phyloP scores from a whole-genome alignment of 106 monocot genomes.

The Acorus calamus region DNA sequence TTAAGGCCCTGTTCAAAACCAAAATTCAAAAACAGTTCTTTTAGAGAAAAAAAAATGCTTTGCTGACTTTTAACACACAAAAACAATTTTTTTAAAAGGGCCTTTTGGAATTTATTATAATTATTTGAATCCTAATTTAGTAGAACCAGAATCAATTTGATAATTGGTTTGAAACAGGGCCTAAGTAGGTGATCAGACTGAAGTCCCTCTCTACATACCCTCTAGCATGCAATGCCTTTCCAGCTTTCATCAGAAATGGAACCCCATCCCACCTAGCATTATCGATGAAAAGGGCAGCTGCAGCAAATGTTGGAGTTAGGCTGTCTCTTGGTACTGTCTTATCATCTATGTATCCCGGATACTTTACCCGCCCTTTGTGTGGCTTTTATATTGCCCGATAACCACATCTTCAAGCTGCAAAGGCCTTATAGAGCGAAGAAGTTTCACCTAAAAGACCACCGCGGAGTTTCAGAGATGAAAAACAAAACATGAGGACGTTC shows the following conservation, averaged over 20 bases:
- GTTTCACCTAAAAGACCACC: conserved; percentile 60
- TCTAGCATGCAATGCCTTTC: conserved; percentile 69
- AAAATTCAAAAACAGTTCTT: no score
- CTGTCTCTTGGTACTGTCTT: conserved; percentile 70
- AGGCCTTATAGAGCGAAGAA: conserved; percentile 77
- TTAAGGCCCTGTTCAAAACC: no score
- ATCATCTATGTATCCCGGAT: conserved; percentile 70
- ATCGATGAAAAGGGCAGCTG: conserved; percentile 81
- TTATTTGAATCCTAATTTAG: no score
- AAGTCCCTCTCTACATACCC: conserved; percentile 20
- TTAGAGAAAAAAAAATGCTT: no score
- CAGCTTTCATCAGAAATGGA: conserved; percentile 94
- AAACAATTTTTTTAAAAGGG: no score
- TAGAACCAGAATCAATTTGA: no score
- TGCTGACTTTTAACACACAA: no score
- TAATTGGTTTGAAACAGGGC: no score
- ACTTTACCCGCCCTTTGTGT: conserved; percentile 60
- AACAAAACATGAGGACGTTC: no score
- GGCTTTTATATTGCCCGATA: conserved; percentile 79
- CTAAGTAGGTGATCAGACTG: no score
- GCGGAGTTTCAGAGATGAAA: no score
- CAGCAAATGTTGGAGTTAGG: conserved; percentile 85
- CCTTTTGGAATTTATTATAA: no score
- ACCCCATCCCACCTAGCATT: conserved; percentile 98
- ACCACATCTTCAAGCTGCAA: conserved; percentile 67